Base-by-base conservation (phyloP, 2,329 filamentous ascomycete genomes). In the Pseudonectria buxi region DNA sequence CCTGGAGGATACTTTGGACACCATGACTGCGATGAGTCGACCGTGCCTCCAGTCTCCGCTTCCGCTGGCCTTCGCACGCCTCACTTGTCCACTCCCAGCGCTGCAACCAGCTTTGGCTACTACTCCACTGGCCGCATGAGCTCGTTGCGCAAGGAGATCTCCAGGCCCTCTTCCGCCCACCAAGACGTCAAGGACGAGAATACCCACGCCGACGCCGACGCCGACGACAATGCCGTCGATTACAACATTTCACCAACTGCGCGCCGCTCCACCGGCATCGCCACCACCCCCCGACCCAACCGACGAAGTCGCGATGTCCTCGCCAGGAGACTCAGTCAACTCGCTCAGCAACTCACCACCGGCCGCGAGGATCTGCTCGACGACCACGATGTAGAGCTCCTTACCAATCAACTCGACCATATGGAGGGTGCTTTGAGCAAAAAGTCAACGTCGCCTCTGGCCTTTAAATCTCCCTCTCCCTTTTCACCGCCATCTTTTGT, bases 391-490 rank as follows among this genome's bases (percentile, higher is more conserved):
- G 47, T 67, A 32, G 54, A 54, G n/a, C 45, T 46, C 14, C 59
- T 64, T 39, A 57, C 65, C 25, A 57, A 63, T 28, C 58, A 63
- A 36, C 46, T 67, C 32, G 62, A 67, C 34, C 55, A 54, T 30
- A 45, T 53, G 33, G 50, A 54, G 28, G 49, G 35, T 3, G 43
- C 50, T 22, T 41, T 47, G 22, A 30, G 13, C 33, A 40, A 31
- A 39, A 47, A 35, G 18, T 6, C 18, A 9, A 9, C 18, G 5
- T 22, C 18, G 18, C 18, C 18, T 22, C 18, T 22, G 5, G 18
- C 18, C 18, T 22, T 22, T 50, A 46, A 35, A 51, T 45, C 34
- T 33, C 49, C 26, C 30, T 15, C 6, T 11, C 30, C 12, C 29
- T 12, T 14, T 15, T 14, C 30, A 14, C 22, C 35, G 10, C 10